A percentile compares a stretch with the other conserved stretches of the same genome.
These are phyloP conservation scores for Microbotryum lychnidis-dioicae DNA, from an alignment of 1,284 basidiomycete species.

Conservation along the genomic window DNA sequence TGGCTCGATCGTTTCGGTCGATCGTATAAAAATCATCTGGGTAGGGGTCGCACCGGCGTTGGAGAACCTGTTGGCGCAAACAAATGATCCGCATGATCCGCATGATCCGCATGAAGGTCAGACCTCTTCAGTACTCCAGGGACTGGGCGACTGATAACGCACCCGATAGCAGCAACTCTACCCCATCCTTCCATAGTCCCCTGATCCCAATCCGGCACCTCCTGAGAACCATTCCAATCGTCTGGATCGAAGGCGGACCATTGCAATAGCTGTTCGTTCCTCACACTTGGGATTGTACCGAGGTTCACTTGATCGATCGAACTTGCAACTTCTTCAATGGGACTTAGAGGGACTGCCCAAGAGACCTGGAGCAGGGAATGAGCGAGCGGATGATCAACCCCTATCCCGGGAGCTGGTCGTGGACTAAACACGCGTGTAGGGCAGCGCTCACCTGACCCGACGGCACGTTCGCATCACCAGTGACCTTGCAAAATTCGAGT, in stretches of 20 bases:
- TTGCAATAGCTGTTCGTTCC: neutral
- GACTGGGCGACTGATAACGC: no score
- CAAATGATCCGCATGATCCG: no score
- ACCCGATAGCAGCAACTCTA: no score
- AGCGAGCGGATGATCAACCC: no score
- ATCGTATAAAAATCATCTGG: neutral
- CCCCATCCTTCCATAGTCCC: no score
- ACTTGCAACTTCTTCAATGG: neutral
- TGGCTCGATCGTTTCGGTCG: neutral
- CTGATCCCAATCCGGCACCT: no score
- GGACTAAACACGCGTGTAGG: slow-evolving; percentile 9
- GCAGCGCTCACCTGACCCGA: slow-evolving; percentile 10
- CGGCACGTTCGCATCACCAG: slow-evolving; percentile 29
- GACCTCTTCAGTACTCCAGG: no score
- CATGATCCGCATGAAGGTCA: no score
- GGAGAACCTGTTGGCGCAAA: neutral
- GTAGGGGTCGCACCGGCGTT: neutral
- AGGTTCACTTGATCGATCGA: neutral
- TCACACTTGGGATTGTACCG: slow-evolving; percentile 11
- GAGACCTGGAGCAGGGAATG: neutral
- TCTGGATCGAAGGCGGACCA: neutral
- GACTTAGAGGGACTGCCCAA: neutral
- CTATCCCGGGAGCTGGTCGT: neutral
- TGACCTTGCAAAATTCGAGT: slow-evolving; percentile 23
- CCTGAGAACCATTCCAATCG: neutral